phyloP scores from a whole-genome alignment of 352 stramenopile genomes.

The Phytopythium oedochilum region DNA sequence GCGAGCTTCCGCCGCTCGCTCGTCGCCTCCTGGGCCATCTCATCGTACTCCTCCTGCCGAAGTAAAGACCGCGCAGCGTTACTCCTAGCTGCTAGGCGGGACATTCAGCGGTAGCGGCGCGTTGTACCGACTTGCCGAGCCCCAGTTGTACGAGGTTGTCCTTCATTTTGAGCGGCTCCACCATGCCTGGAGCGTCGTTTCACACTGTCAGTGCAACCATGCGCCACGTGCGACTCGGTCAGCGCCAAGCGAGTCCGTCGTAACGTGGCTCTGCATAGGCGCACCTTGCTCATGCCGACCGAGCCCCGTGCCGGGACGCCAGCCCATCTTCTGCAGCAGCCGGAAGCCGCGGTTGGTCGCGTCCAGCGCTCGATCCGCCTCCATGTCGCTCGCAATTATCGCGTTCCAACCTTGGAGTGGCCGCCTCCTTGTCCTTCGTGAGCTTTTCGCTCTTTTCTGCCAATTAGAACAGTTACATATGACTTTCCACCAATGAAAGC shows the following conservation, averaged over 20 bases:
- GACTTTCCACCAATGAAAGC: background rate
- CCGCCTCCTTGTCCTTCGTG: background rate
- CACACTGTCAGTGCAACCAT: no score
- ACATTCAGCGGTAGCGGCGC: background rate
- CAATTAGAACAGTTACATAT: background rate
- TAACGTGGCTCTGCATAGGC: no score
- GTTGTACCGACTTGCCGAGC: slow-evolving; percentile 45
- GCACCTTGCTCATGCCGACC: slow-evolving; percentile 44
- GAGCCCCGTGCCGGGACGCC: slow-evolving; percentile 41
- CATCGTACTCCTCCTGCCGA: slow-evolving; percentile 48
- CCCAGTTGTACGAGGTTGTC: slow-evolving; percentile 53
- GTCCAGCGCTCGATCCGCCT: slow-evolving; percentile 20
- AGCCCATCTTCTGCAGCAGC: slow-evolving; percentile 61
- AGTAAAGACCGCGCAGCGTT: background rate
- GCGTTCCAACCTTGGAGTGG: no score
- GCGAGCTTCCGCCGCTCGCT: slow-evolving; percentile 45
- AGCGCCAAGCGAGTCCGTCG: no score
- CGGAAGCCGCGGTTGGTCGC: slow-evolving; percentile 51
- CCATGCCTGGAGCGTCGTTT: slow-evolving; percentile 46
- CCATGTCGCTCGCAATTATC: background rate
- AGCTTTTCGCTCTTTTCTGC: background rate
- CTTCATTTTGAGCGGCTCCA: slow-evolving; percentile 55
- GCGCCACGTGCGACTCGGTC: no score
- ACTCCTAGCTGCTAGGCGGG: no score
- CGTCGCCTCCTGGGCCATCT: slow-evolving; percentile 44